Percentiles rank a stretch among this genome's conserved stretches.
phyloP scores from a whole-genome alignment of 176 grass and related monocot genomes.

The Lolium multiflorum region DNA sequence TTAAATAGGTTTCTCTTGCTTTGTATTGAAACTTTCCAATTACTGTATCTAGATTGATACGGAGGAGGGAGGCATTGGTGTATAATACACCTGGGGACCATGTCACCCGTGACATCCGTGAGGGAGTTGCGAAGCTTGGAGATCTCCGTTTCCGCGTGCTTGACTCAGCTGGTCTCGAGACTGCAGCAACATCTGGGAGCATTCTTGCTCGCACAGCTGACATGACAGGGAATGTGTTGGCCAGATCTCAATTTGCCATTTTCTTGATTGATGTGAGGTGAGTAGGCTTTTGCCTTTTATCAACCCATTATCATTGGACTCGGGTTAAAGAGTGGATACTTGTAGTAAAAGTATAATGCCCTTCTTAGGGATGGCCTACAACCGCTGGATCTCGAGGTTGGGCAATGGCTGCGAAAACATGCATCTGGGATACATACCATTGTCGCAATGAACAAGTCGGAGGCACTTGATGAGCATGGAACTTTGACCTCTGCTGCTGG shows the following conservation, averaged over 20 bases:
- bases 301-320: slow-evolving; percentile 33
- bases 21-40: not conserved
- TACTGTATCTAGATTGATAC: slow-evolving; percentile 62
- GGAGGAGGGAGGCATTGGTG: slow-evolving; percentile 91
- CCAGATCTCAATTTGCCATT: slow-evolving; percentile 86
- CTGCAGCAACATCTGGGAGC: slow-evolving; percentile 81
- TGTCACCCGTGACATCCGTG: slow-evolving; percentile 89
- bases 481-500: slow-evolving; percentile 74
- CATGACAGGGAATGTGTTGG: slow-evolving; percentile 86
- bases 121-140: slow-evolving; percentile 94
- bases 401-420: slow-evolving; percentile 85
- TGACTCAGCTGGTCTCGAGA: slow-evolving; percentile 95
- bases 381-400: slow-evolving; percentile 87
- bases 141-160: slow-evolving; percentile 89
- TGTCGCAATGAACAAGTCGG: slow-evolving; percentile 93
- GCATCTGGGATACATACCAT: slow-evolving; percentile 74
- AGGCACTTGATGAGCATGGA: slow-evolving; percentile 88
- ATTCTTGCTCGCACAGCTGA: slow-evolving; percentile 84
- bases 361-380: slow-evolving; percentile 86
- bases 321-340: not conserved
- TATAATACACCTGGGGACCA: slow-evolving; percentile 97
- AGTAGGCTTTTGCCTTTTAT: slow-evolving; percentile 31
- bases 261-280: slow-evolving; percentile 99
- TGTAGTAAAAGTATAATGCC: slow-evolving; percentile 28
- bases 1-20: not conserved